Conservation (phyloP, 108 stramenopile species). For the Nitzschia sp. region DNA sequence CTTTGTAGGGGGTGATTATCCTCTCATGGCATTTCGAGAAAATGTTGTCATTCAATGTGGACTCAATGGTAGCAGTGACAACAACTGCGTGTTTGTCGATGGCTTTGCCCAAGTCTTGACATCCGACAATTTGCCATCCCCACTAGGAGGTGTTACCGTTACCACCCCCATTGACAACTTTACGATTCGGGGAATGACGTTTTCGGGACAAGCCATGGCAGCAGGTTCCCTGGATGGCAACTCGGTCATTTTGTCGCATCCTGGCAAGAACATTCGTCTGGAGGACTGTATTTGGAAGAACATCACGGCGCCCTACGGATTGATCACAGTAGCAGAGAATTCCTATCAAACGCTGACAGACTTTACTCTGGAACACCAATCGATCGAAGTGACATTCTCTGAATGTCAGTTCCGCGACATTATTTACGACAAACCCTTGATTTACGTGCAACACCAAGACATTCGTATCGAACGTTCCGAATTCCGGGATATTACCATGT, state of each 20-base stretch:
- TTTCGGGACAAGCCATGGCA: background rate
- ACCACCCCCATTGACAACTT: background rate
- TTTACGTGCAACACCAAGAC: background rate
- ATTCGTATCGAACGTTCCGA: background rate
- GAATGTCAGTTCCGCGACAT: conserved; percentile 12
- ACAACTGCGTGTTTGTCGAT: conserved; percentile 16
- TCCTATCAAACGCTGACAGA: background rate
- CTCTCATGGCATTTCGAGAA: conserved; percentile 10
- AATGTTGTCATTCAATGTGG: conserved; percentile 25
- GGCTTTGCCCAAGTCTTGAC: conserved; percentile 12
- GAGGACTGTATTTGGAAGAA: conserved; percentile 16
- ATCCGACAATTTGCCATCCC: background rate
- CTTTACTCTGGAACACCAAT: background rate
- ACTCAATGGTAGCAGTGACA: conserved; percentile 11
- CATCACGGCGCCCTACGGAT: background rate
- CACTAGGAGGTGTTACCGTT: background rate
- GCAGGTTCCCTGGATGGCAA: background rate
- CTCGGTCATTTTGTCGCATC: background rate
- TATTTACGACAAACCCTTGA: conserved; percentile 6
- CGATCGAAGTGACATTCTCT: conserved; percentile 3
- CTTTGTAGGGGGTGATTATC: conserved; percentile 10
- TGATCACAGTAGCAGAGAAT: background rate
- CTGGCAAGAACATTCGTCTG: conserved; percentile 12
- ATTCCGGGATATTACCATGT: conserved; percentile 5
- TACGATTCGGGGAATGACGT: conserved; percentile 1